Evolutionary conservation across 2,329 filamentous ascomycete species (phyloP).

Genomic region (Coniochaeta sp.): DNA sequence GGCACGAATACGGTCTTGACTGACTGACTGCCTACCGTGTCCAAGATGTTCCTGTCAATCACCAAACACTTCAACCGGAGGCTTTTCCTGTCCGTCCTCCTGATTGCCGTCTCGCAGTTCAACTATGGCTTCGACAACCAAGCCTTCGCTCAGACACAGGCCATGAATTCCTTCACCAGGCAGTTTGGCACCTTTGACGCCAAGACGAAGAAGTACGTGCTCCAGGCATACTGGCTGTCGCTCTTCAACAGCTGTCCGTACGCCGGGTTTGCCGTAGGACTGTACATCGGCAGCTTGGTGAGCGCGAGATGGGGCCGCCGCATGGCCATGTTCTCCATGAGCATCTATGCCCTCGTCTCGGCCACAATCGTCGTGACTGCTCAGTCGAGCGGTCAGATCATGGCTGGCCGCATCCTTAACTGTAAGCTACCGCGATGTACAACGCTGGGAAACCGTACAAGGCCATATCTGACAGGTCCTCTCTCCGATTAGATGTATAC

Average conservation of each 20-base stretch:
- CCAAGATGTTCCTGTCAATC: not conserved
- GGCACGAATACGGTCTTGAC: not conserved
- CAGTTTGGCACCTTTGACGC: constrained; percentile 24
- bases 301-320: constrained; percentile 23
- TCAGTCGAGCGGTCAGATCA: constrained; percentile 18
- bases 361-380: constrained; percentile 25
- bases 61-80: constrained; percentile 8
- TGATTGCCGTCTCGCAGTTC: constrained; percentile 26
- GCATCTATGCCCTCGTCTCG: constrained; percentile 22
- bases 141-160: constrained; percentile 27
- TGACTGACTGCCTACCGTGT: too few relatives aligned
- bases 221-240: constrained; percentile 24
- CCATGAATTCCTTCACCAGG: constrained; percentile 26
- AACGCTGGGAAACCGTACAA: not conserved
- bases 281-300: constrained; percentile 19
- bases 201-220: constrained; percentile 12
- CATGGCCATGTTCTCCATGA: constrained; percentile 28
- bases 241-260: constrained; percentile 27
- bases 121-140: constrained; percentile 33
- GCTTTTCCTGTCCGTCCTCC: constrained; percentile 10
- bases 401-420: constrained; percentile 26
- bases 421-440: constrained; percentile 7
- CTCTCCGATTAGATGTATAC: constrained; percentile 18
- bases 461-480: not conserved
- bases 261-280: constrained; percentile 23